phyloP scores from a whole-genome alignment of 2,329 filamentous ascomycete species.

The Verticillium dahliae region DNA sequence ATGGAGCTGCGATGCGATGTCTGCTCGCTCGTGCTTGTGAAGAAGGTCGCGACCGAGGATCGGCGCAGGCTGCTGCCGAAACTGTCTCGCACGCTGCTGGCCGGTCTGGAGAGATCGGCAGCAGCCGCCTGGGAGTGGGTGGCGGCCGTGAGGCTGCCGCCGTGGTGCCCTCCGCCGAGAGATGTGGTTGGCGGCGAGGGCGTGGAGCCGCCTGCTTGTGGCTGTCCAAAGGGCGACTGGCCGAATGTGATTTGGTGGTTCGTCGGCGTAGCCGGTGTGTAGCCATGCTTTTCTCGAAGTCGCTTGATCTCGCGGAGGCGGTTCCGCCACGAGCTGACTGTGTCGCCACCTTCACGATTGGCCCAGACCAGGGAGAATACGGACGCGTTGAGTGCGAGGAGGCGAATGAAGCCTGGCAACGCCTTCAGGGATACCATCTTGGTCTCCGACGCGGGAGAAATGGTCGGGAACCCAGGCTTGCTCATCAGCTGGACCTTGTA shows the following conservation, averaged over 20 bases:
- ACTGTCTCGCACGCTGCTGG: conserved; percentile 51
- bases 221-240: conserved; percentile 26
- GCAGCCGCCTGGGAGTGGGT: conserved; percentile 2
- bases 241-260: conserved; percentile 16
- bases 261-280: conserved; percentile 28
- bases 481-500: conserved; percentile 88
- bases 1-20: conserved; percentile 53
- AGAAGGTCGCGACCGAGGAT: conserved; percentile 60
- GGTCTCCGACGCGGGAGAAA: conserved; percentile 81
- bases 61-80: conserved; percentile 52
- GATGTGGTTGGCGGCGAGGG: conserved; percentile 22
- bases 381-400: conserved; percentile 86
- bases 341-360: conserved; percentile 67
- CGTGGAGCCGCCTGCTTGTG: conserved; percentile 8
- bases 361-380: conserved; percentile 92
- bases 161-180: conserved; percentile 18
- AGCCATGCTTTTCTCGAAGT: conserved; percentile 63
- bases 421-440: conserved; percentile 84
- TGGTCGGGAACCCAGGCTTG: conserved; percentile 81
- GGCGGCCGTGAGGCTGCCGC: conserved; percentile 5
- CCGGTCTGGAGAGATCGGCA: conserved; percentile 29
- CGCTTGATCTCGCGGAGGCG: conserved; percentile 79
- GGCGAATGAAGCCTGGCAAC: conserved; percentile 77
- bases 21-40: conserved; percentile 50
- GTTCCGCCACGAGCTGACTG: conserved; percentile 84